Evolutionary conservation across 306 rosid species (phyloP).

Genomic region (Gastrolobium villosum): DNA sequence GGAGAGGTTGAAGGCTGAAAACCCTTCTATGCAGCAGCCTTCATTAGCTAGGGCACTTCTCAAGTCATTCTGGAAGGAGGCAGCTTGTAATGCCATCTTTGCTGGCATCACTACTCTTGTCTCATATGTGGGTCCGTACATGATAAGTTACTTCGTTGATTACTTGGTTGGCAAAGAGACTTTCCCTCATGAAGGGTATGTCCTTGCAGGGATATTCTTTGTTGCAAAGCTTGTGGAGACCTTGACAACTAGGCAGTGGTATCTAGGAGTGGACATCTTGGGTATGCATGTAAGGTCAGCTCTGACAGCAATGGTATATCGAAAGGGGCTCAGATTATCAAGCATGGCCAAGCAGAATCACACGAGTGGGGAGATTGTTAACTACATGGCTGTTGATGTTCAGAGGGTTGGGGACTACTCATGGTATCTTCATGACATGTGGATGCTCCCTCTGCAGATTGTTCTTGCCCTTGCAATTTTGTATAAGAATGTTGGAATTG

Average conservation of each 20-base stretch:
- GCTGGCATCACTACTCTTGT: constrained; percentile 96
- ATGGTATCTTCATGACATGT: constrained; percentile 97
- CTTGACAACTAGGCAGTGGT: constrained; percentile 94
- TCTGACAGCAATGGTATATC: constrained; percentile 94
- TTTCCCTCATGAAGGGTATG: constrained; percentile 88
- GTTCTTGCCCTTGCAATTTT: constrained; percentile 92
- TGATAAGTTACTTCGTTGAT: constrained; percentile 98
- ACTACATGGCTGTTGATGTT: constrained; percentile 98
- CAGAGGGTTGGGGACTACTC: constrained; percentile 97
- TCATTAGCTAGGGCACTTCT: constrained; percentile 96
- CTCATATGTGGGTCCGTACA: constrained; percentile 93
- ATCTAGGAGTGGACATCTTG: constrained; percentile 96
- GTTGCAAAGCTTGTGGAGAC: constrained; percentile 94
- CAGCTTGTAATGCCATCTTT: constrained; percentile 89
- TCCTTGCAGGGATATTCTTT: constrained; percentile 91
- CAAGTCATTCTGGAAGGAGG: constrained; percentile 94
- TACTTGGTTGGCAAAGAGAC: constrained; percentile 87
- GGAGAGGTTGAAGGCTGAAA: constrained; percentile 91
- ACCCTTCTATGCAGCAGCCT: constrained; percentile 65
- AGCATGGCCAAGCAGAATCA: constrained; percentile 96
- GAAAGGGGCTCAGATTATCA: constrained; percentile 90
- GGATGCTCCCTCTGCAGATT: constrained; percentile 99
- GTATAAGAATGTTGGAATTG: constrained; percentile 97
- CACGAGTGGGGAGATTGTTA: constrained; percentile 96
- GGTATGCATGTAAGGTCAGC: constrained; percentile 99